Percentiles rank a stretch among this genome's conserved stretches.
These are phyloP conservation scores for Termitomyces sp. DNA, from an alignment of 1,284 basidiomycete genomes.

Conservation along the genomic window DNA sequence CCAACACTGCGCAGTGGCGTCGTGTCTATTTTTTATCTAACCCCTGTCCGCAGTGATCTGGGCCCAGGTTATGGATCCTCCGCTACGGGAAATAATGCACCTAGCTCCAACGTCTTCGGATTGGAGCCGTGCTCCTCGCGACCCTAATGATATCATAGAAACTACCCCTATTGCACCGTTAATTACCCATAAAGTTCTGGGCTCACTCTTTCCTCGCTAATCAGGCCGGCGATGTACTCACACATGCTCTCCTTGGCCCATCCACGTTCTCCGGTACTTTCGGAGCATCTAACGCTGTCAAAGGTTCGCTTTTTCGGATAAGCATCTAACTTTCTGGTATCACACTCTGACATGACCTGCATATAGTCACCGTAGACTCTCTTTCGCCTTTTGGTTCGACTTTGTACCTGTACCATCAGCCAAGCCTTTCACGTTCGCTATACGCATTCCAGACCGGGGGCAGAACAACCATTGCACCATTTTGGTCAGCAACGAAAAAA, in stretches of 20 bases:
- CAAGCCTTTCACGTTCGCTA: constrained; percentile 28
- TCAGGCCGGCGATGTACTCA: constrained; percentile 23
- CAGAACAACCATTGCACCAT: constrained; percentile 29
- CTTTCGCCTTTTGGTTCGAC: constrained; percentile 20
- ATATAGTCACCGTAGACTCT: constrained; percentile 1
- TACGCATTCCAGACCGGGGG: constrained; percentile 33
- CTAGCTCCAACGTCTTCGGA: constrained; percentile 35
- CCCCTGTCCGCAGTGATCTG: constrained; percentile 27
- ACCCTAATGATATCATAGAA: constrained; percentile 19
- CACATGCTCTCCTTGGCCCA: constrained; percentile 34
- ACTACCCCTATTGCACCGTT: constrained; percentile 37
- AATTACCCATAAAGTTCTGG: constrained; percentile 40
- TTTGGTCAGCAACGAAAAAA: constrained; percentile 22
- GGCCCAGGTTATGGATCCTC: constrained; percentile 31
- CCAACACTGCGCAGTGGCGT: neutral
- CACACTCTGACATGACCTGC: neutral
- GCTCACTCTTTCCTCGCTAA: constrained; percentile 32
- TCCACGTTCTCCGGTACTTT: constrained; percentile 27
- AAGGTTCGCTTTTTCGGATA: constrained; percentile 20
- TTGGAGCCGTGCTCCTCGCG: constrained; percentile 30
- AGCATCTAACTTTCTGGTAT: neutral
- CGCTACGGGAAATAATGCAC: constrained; percentile 32
- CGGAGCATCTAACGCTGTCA: constrained; percentile 25
- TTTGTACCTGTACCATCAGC: constrained; percentile 31
- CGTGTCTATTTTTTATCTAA: neutral